Conservation (phyloP, 1,139 yeast genomes). For the Candida pseudoviswanathii region DNA sequence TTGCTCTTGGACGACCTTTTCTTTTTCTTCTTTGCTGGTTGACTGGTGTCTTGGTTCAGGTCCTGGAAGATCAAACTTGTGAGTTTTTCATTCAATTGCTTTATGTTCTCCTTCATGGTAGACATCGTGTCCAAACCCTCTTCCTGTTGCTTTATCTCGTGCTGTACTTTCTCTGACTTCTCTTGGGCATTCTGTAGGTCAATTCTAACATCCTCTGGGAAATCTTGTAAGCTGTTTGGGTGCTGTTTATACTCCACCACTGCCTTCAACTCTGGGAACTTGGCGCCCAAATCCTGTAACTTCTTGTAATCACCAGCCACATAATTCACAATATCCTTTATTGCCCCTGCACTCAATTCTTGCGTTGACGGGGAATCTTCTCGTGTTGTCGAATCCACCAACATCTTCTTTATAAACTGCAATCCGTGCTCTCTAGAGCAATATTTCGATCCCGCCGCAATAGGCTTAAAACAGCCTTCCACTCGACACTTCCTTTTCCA, state of each 20-base stretch:
- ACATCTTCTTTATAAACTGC: conserved; percentile 42
- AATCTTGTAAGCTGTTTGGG: conserved; percentile 29
- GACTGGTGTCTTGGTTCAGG: conserved; percentile 11
- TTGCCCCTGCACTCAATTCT: conserved; percentile 20
- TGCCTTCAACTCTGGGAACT: conserved; percentile 43
- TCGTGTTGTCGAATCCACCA: conserved; percentile 23
- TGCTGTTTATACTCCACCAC: conserved; percentile 31
- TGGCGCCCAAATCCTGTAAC: conserved; percentile 26
- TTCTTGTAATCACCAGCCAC: conserved; percentile 14
- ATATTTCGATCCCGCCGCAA: conserved; percentile 60
- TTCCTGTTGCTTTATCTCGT: conserved; percentile 22
- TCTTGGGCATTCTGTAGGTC: conserved; percentile 23
- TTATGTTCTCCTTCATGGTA: conserved; percentile 37
- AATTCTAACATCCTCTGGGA: conserved; percentile 33
- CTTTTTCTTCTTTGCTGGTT: conserved; percentile 18
- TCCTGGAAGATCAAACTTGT: conserved; percentile 18
- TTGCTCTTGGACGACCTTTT: conserved; percentile 27
- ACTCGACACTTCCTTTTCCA: conserved; percentile 83
- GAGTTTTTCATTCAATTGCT: conserved; percentile 39
- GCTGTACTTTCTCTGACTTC: conserved; percentile 24
- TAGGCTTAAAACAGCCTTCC: conserved; percentile 60
- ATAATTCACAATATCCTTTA: conserved; percentile 21
- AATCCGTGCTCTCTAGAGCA: conserved; percentile 77
- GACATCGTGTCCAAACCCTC: conserved; percentile 25
- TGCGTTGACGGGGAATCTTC: conserved; percentile 10